Evolutionary conservation across 1,284 basidiomycete species (phyloP).

Genomic region (Jaminaea rosea): DNA sequence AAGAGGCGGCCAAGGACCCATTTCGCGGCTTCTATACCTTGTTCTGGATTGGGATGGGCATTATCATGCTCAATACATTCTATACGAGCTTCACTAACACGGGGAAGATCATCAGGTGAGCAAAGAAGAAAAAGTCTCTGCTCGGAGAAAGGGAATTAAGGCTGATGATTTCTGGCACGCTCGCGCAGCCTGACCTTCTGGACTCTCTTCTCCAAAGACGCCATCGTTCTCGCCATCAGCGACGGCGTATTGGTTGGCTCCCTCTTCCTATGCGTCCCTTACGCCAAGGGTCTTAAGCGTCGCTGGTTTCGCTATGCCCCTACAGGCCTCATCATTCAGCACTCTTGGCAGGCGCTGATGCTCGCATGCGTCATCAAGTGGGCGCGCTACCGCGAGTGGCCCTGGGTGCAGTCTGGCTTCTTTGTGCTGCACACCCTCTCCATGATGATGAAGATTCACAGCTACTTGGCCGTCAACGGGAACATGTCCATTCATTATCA

Average conservation of each 20-base stretch:
- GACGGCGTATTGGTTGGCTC: constrained; percentile 70
- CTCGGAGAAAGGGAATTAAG: too few relatives aligned
- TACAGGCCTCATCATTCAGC: constrained; percentile 20
- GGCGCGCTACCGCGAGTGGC: constrained; percentile 59
- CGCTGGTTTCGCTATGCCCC: constrained; percentile 53
- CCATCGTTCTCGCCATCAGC: constrained; percentile 68
- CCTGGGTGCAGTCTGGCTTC: constrained; percentile 96
- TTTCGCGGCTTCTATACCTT: constrained; percentile 46
- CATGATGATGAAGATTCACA: constrained; percentile 95
- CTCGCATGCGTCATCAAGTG: constrained; percentile 37
- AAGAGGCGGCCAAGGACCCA: constrained; percentile 9
- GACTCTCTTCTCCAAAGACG: constrained; percentile 77
- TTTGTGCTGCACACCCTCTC: constrained; percentile 80
- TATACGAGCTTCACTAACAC: constrained; percentile 47
- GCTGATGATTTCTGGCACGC: too few relatives aligned
- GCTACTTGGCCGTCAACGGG: constrained; percentile 82
- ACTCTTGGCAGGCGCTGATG: constrained; percentile 31
- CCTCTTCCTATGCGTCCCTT: constrained; percentile 69
- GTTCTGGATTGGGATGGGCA: constrained; percentile 42
- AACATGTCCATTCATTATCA: constrained; percentile 56
- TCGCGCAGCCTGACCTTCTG: constrained; percentile 76
- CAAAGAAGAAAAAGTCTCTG: too few relatives aligned
- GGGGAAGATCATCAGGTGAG: constrained; percentile 67
- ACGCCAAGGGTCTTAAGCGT: constrained; percentile 50
- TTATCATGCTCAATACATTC: constrained; percentile 38